phyloP scores from a whole-genome alignment of 441 rosid species.

The Rhodomyrtus psidioides region DNA sequence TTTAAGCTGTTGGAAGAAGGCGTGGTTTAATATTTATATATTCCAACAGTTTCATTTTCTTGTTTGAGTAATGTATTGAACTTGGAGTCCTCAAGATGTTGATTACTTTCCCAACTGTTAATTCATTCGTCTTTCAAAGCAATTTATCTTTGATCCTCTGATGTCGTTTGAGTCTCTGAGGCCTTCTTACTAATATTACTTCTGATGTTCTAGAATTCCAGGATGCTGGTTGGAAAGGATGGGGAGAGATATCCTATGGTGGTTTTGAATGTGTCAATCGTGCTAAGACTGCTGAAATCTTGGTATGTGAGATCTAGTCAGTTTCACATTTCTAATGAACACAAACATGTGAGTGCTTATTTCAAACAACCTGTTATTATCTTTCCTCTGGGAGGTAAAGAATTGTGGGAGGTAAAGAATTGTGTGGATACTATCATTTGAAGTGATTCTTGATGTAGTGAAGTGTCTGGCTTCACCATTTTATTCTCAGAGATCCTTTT shows the following conservation, averaged over 20 bases:
- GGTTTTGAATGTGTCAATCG: slow-evolving; percentile 66
- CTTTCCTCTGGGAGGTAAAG: neutral
- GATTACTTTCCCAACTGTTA: neutral
- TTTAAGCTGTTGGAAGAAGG: too few relatives aligned
- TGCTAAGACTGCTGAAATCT: slow-evolving; percentile 79
- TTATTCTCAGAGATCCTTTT: neutral
- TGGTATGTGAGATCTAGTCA: slow-evolving; percentile 28
- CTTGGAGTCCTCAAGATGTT: neutral
- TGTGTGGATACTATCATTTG: neutral
- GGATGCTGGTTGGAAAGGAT: slow-evolving; percentile 90
- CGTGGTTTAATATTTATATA: too few relatives aligned
- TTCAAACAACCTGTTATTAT: neutral
- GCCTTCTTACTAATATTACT: neutral
- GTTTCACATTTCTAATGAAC: neutral
- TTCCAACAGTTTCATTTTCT: neutral
- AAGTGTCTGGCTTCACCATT: neutral
- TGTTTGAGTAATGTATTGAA: neutral
- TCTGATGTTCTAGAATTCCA: slow-evolving; percentile 12
- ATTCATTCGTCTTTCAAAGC: neutral
- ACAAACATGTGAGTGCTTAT: neutral
- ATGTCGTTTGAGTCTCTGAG: neutral
- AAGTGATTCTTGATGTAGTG: neutral
- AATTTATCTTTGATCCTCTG: neutral
- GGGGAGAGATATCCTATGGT: slow-evolving; percentile 98
- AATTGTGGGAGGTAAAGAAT: neutral